Evolutionary conservation across 371 early-diverging fungal genomes (phyloP).

Genomic region (Synchytrium microbalum): DNA sequence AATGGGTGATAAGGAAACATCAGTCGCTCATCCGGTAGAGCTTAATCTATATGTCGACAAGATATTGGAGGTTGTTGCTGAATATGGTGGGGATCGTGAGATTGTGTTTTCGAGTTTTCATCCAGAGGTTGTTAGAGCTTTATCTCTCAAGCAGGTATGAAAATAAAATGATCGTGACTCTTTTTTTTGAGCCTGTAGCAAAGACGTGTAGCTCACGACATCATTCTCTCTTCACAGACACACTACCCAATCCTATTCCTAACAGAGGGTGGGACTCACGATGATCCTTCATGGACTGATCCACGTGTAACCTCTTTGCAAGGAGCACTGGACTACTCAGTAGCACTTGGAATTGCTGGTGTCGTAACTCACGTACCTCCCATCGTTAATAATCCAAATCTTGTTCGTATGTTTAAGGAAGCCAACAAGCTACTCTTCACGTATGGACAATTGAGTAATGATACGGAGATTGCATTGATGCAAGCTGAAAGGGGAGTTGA

Average conservation of each 20-base stretch:
- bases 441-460: slow-evolving; percentile 80
- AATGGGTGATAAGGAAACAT: slow-evolving; percentile 77
- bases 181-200: background rate
- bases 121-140: slow-evolving; percentile 76
- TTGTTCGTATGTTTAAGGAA: slow-evolving; percentile 64
- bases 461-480: slow-evolving; percentile 57
- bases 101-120: slow-evolving; percentile 92
- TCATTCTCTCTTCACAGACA: too few species aligned
- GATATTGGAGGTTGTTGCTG: slow-evolving; percentile 69
- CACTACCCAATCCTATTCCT: slow-evolving; percentile 80
- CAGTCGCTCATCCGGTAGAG: slow-evolving; percentile 56
- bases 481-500: slow-evolving; percentile 57
- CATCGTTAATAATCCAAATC: slow-evolving; percentile 67
- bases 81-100: slow-evolving; percentile 59
- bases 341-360: slow-evolving; percentile 65
- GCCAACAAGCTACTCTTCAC: slow-evolving; percentile 71
- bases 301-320: slow-evolving; percentile 75
- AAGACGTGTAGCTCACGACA: too few species aligned
- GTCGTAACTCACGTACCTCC: slow-evolving; percentile 75
- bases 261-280: slow-evolving; percentile 73
- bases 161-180: background rate
- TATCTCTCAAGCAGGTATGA: slow-evolving; percentile 62
- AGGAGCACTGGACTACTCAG: slow-evolving; percentile 77
- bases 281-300: slow-evolving; percentile 51
- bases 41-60: slow-evolving; percentile 81